Evolutionary conservation across 2,329 filamentous ascomycete genomes (phyloP), one percentile per base, ranked within the genome.

Genomic region (Aciculosporium take): DNA sequence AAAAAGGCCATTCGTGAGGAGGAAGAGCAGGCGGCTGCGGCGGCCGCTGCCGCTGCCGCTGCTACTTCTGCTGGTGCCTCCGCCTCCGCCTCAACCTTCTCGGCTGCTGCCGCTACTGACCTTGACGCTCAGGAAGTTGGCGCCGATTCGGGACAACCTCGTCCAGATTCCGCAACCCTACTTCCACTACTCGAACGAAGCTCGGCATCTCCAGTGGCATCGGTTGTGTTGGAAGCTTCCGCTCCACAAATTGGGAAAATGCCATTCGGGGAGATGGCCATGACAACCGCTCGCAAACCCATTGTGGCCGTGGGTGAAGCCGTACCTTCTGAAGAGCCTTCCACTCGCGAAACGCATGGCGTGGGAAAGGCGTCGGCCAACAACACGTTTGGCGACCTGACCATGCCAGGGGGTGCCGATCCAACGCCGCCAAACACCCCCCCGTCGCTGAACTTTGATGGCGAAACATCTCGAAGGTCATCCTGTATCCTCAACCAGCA

Each of bases 231-330:
- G n/a, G 59, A 63, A n/a, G 53, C 57, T 18, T 51, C 60, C 4
- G 48, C 52, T 5, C 53, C 54, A 6, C 46, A 56, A 5, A 49
- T 60, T 7, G 61, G 45, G 44, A 55, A 48, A 41, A 60, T 70
- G 34, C 68, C 70, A 1, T 50, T 57, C 10, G 76, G 72, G 46
- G 72, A 76, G 45, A 65, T 66, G 49, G 72, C 61, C 5, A 74
- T 89, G 34, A 91, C 86, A 0, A 69, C 71, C 9, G 84, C 85
- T n/a, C 94, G 85, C 66, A 81, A 88, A 54, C 94, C 86, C 0
- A 93, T 94, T 49, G 72, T 94, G 42, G 93, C 94, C 53, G 77
- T 94, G 28, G 84, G 93, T 44, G 76, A 76, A 25, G 81, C 79
- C 0, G 50, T 70, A 13, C 62, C 68, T 0, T 62, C 64, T 5